Base-by-base conservation (phyloP, 1,139 yeast species). In the Yamadazyma spencermartinsiae region DNA sequence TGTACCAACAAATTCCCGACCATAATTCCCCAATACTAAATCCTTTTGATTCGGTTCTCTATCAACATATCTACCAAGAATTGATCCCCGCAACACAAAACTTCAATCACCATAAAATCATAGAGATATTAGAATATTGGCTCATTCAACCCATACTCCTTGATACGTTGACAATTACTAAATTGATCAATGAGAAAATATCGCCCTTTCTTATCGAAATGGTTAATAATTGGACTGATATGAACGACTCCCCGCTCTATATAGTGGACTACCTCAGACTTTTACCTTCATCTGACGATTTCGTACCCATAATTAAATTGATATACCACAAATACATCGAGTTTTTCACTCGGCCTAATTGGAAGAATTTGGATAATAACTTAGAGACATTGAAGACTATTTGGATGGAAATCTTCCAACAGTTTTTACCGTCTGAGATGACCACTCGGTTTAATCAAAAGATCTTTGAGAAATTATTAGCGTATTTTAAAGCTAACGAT, bases 11-110 rank as follows among this genome's bases (percentile, higher is more conserved):
- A 16, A 28, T 48, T 3, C 17, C 36, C 12, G 41, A 30, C 3
- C 30, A 14, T 23, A 42, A 43, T 13, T 21, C 12, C 13, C 37
- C 39, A 5, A 28, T 31, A 14, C 19, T 48, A 15, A 48, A 48
- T 39, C 50, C 51, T 3, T 47, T 45, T 42, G 51, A 48, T 34
- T 46, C 49, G 4, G 18, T 44, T 12, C 36, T 48, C 3, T 48
- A 46, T 28, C 35, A 14, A 18, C 41, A 44, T 26, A 6, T 49
- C 8, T 24, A 28, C n/a, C 24, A 20, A 23, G 8, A 14, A 10
- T 16, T 28, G 10, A 6, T 6, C 4, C 31, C 31, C 4, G 16
- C 20, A 4, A 28, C 16, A 18, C 13, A 12, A 15, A 15, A 14
- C 7, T 25, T 28, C 9, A 28, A 41, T 12, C 48, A 44, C 24